Evolutionary conservation across 257 asterid genomes (phyloP).

Genomic region (Linderniella brevidens): DNA sequence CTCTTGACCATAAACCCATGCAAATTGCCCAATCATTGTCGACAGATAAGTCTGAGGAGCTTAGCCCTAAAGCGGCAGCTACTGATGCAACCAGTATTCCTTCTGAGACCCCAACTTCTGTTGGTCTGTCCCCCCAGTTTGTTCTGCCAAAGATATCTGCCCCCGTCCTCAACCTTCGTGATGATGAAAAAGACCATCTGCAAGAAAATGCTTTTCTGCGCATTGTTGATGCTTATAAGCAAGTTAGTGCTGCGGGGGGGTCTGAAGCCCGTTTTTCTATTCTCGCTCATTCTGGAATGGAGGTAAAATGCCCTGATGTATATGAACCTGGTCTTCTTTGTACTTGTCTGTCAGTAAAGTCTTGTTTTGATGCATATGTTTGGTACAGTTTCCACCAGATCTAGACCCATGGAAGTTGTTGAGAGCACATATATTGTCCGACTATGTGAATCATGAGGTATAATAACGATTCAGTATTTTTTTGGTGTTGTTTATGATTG

Average conservation of each 20-base stretch:
- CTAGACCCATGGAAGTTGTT: constrained; percentile 80
- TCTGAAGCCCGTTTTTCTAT: constrained; percentile 69
- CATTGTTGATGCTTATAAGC: constrained; percentile 83
- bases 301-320: constrained; percentile 37
- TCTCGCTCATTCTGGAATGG: constrained; percentile 71
- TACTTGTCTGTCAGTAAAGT: constrained; percentile 13
- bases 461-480: constrained; percentile 5
- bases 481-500: constrained; percentile 1
- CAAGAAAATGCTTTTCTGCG: constrained; percentile 62
- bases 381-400: constrained; percentile 74
- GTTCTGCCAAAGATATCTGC: constrained; percentile 85
- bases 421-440: constrained; percentile 57
- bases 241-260: constrained; percentile 63
- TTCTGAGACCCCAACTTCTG: constrained; percentile 52
- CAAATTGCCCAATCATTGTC: constrained; percentile 55
- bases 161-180: constrained; percentile 55
- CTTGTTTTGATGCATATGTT: constrained; percentile 14
- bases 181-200: constrained; percentile 62
- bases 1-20: constrained; percentile 23
- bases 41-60: constrained; percentile 79
- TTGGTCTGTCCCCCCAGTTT: constrained; percentile 30
- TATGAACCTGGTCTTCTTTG: constrained; percentile 11
- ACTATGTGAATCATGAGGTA: constrained; percentile 87
- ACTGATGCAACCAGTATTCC: constrained; percentile 40
- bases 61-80: constrained; percentile 64